Conservation (phyloP, 495 filamentous ascomycete genomes). For the Rhypophila decipiens region DNA sequence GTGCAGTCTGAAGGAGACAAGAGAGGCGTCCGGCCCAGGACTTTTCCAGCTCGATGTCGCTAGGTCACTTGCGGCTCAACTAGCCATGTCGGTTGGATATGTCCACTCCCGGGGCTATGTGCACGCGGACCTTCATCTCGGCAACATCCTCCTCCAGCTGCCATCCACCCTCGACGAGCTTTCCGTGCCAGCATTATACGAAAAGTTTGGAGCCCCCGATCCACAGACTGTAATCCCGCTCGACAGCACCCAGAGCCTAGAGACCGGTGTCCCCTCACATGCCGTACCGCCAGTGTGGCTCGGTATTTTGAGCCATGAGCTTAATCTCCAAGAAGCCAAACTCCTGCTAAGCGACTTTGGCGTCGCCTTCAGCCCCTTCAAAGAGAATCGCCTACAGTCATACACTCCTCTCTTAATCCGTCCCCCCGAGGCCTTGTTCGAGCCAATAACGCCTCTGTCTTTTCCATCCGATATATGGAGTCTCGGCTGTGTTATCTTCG, state of each 20-base stretch:
- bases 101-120: slow-evolving; percentile 30
- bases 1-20: slow-evolving; percentile 26
- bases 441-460: slow-evolving; percentile 22
- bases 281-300: slow-evolving; percentile 17
- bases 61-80: slow-evolving; percentile 35
- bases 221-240: slow-evolving; percentile 13
- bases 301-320: slow-evolving; percentile 12
- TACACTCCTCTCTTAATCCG: slow-evolving; percentile 24
- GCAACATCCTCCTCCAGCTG: slow-evolving; percentile 32
- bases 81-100: slow-evolving; percentile 26
- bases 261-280: slow-evolving; percentile 14
- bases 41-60: slow-evolving; percentile 37
- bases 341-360: slow-evolving; percentile 37
- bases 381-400: slow-evolving; percentile 23
- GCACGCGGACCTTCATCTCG: slow-evolving; percentile 35
- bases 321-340: slow-evolving; percentile 16
- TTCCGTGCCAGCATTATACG: slow-evolving; percentile 25
- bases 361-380: slow-evolving; percentile 24
- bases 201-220: slow-evolving; percentile 23
- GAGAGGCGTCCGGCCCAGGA: slow-evolving; percentile 23
- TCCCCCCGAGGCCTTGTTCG: slow-evolving; percentile 27
- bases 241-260: slow-evolving; percentile 14
- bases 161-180: slow-evolving; percentile 25
- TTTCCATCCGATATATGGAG: slow-evolving; percentile 35
- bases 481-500: slow-evolving; percentile 29